A percentile compares a stretch with the other conserved stretches of the same genome.
Evolutionary conservation across 2,329 filamentous ascomycete genomes (phyloP).

Genomic region (Phyllosticta citrichinensis): DNA sequence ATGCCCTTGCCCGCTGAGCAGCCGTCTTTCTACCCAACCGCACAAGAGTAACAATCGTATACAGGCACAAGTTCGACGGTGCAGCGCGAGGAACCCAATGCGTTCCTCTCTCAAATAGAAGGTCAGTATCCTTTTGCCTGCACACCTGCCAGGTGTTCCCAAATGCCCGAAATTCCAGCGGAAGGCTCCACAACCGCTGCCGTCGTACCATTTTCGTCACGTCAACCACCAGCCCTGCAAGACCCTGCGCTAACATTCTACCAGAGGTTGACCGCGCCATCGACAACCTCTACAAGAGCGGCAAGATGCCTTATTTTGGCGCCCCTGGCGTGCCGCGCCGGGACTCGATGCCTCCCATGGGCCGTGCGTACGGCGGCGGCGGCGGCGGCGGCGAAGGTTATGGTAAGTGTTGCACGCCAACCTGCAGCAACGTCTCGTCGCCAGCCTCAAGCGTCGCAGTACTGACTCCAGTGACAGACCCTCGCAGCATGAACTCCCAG

Average conservation of each 20-base stretch:
- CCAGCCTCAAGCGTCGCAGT: background rate
- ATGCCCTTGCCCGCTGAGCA: slow-evolving; percentile 25
- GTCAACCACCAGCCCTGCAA: background rate
- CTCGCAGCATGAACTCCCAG: slow-evolving; percentile 56
- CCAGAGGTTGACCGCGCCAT: slow-evolving; percentile 91
- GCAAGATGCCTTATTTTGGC: slow-evolving; percentile 52
- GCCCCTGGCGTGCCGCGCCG: slow-evolving; percentile 49
- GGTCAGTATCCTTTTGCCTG: slow-evolving; percentile 42
- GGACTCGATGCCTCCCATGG: slow-evolving; percentile 63
- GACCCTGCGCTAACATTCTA: background rate
- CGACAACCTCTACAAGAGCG: slow-evolving; percentile 93
- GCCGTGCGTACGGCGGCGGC: slow-evolving; percentile 39
- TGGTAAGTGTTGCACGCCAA: slow-evolving; percentile 40
- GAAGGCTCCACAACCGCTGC: background rate
- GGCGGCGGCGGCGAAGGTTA: slow-evolving; percentile 41
- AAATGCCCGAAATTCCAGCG: background rate
- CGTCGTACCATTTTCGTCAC: background rate
- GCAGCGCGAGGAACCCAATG: slow-evolving; percentile 57
- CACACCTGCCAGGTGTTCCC: background rate
- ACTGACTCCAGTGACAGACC: slow-evolving; percentile 42
- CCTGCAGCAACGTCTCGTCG: slow-evolving; percentile 5
- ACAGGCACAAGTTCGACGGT: slow-evolving; percentile 63
- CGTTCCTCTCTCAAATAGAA: slow-evolving; percentile 82
- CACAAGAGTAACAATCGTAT: slow-evolving; percentile 20
- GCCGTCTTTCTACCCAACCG: slow-evolving; percentile 7